Percentiles rank a stretch among this genome's conserved stretches.
These are phyloP conservation scores for Epichloe typhina DNA, from an alignment of 2,329 filamentous ascomycete species.

Conservation along the genomic window DNA sequence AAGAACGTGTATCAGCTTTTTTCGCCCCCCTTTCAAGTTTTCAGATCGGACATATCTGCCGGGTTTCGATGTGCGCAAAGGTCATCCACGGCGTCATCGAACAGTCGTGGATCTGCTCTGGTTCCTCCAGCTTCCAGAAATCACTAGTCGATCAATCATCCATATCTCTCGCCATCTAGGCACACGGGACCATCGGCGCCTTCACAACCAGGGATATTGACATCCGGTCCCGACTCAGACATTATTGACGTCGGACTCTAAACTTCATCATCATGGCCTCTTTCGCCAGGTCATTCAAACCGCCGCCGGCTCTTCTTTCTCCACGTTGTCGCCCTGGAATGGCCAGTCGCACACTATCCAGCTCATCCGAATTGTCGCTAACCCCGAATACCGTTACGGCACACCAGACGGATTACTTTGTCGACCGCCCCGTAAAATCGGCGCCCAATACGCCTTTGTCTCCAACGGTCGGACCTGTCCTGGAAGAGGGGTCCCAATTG, in stretches of 20 bases:
- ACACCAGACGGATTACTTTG: constrained; percentile 15
- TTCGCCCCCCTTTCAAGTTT: neutral
- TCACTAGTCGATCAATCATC: neutral
- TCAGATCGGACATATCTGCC: neutral
- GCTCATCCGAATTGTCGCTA: constrained; percentile 32
- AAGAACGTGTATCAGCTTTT: neutral
- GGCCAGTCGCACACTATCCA: constrained; percentile 30
- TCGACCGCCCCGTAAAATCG: constrained; percentile 17
- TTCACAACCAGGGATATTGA: neutral
- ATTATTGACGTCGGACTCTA: neutral
- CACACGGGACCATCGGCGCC: neutral
- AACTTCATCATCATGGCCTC: constrained; percentile 27
- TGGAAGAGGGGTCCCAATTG: constrained; percentile 1
- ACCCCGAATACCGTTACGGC: constrained; percentile 11
- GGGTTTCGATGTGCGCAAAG: neutral
- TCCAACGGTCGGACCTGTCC: constrained; percentile 2
- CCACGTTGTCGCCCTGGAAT: constrained; percentile 29
- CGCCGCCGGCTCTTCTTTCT: constrained; percentile 30
- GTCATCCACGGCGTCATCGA: constrained; percentile 1
- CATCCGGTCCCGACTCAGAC: neutral
- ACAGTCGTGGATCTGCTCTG: neutral
- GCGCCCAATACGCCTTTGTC: constrained; percentile 15
- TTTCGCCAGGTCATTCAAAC: constrained; percentile 35
- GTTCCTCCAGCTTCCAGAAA: neutral
- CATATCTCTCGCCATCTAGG: neutral